These are phyloP conservation scores for Lachnum nothofagi DNA, from an alignment of 2,329 filamentous ascomycete genomes.

Conservation along the genomic window DNA sequence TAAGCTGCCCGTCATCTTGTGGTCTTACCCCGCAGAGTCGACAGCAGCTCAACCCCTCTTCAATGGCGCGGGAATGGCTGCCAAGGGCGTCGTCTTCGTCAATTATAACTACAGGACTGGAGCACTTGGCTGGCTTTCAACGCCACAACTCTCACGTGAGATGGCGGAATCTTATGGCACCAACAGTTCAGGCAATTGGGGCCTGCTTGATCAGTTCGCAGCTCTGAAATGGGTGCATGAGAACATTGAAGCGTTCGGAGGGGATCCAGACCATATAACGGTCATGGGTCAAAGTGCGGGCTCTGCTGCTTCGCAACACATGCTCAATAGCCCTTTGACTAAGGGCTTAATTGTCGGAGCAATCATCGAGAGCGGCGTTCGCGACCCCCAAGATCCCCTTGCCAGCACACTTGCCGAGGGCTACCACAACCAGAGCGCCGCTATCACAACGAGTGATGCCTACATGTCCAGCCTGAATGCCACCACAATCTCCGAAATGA, in stretches of 20 bases:
- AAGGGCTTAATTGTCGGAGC: constrained; percentile 26
- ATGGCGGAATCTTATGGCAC: constrained; percentile 13
- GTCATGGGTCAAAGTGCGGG: no score
- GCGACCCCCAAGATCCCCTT: constrained; percentile 27
- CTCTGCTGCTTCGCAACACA: constrained; percentile 39
- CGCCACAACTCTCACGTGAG: constrained; percentile 19
- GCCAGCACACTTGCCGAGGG: constrained; percentile 20
- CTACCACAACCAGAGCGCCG: constrained; percentile 15
- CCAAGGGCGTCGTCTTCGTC: constrained; percentile 43
- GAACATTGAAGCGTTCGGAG: constrained; percentile 63
- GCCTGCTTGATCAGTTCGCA: constrained; percentile 56
- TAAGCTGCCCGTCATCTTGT: constrained; percentile 34
- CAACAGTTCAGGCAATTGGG: constrained; percentile 33
- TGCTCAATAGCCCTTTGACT: constrained; percentile 28
- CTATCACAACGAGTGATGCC: constrained; percentile 5
- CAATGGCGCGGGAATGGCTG: constrained; percentile 21
- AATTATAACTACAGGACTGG: constrained; percentile 60
- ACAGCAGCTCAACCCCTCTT: constrained; percentile 19
- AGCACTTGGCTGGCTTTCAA: constrained; percentile 55
- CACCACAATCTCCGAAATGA: constrained; percentile 20
- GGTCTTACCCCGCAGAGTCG: constrained; percentile 12
- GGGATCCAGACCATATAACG: constrained; percentile 38
- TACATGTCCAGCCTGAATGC: constrained; percentile 20
- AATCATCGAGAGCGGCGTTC: constrained; percentile 28
- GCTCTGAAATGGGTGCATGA: constrained; percentile 53